Base-by-base conservation (phyloP, 345 rosid species). In the Eutrema japonicum region DNA sequence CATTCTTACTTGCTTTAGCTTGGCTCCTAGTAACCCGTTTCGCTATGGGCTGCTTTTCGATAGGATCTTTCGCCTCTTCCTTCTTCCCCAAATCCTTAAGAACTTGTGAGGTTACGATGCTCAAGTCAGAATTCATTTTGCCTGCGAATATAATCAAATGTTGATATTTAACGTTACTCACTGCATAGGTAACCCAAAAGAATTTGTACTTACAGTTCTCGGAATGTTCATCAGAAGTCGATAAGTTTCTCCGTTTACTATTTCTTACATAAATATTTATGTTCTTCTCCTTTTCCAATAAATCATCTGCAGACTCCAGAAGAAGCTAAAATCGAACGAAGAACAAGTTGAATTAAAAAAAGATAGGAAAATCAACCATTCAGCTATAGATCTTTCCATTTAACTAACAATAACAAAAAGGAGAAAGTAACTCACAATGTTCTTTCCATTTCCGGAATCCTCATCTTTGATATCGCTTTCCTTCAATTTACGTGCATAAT, bases 401-500 rank as follows among this genome's bases (percentile, higher is more conserved):
- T 11, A 47, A 40, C n/a, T 30, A 61, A 70, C 47, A 48, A 52
- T 11, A n/a, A 36, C 49, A 49, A 65, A 47, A 29, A 27, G 22
- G 29, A 35, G 7, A 35, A 27, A 27, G 43, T 8, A 64, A 83
- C 92, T 72, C 81, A 93, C 96, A 51, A 38, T 27, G 36, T 52
- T 59, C 68, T 84, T 79, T 70, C 74, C 84, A 61, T 85, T 85
- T 76, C 76, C 80, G 47, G 82, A 68, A 69, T 70, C 80, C 58
- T 81, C 79, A 29, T 69, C 75, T 37, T 68, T 30, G 38, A 57
- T 68, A 55, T 52, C 67, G 30, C 48, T 83, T 38, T 79, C 91
- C 62, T 81, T 88, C 30, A 83, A 69, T 63, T 82, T 91, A 78
- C 79, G 77, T 2, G 94, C 92, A 73, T 80, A 79, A 75, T 61